Evolutionary conservation across 2,329 filamentous ascomycete species (phyloP).

Genomic region (Penicillium expansum): DNA sequence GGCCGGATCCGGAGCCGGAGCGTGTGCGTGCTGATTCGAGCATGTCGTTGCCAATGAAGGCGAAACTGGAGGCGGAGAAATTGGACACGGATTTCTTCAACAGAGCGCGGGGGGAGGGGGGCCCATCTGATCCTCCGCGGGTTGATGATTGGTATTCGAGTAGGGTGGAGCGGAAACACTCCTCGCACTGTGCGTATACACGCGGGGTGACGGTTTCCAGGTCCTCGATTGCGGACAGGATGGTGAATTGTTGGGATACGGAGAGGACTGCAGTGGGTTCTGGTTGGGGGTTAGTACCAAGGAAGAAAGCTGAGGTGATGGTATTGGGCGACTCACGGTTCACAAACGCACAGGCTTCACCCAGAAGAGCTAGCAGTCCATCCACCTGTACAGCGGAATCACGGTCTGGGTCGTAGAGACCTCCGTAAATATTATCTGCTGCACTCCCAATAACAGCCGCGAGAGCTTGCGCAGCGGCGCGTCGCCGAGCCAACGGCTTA

Average conservation of each 20-base stretch:
- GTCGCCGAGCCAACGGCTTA: conserved; percentile 59
- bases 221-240: conserved; percentile 77
- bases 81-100: conserved; percentile 62
- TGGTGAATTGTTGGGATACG: conserved; percentile 68
- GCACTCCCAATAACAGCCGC: conserved; percentile 82
- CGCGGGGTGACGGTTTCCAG: conserved; percentile 70
- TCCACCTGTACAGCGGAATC: conserved; percentile 87
- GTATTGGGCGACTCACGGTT: conserved; percentile 47
- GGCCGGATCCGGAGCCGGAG: conserved; percentile 34
- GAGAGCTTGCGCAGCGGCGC: conserved; percentile 69
- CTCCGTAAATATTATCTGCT: conserved; percentile 86
- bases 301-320: neutral
- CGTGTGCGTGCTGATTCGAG: conserved; percentile 49
- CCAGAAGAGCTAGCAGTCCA: conserved; percentile 76
- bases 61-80: conserved; percentile 59
- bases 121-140: conserved; percentile 26
- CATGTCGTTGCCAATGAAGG: conserved; percentile 72
- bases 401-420: conserved; percentile 76
- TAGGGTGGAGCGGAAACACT: conserved; percentile 73
- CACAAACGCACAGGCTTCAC: conserved; percentile 77
- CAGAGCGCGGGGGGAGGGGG: conserved; percentile 61
- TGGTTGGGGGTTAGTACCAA: conserved; percentile 23
- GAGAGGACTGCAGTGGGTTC: conserved; percentile 61
- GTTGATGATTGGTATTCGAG: conserved; percentile 63
- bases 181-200: conserved; percentile 71